Conservation (phyloP, 768 basidiomycete genomes). For the Mycena albidolilacea region DNA sequence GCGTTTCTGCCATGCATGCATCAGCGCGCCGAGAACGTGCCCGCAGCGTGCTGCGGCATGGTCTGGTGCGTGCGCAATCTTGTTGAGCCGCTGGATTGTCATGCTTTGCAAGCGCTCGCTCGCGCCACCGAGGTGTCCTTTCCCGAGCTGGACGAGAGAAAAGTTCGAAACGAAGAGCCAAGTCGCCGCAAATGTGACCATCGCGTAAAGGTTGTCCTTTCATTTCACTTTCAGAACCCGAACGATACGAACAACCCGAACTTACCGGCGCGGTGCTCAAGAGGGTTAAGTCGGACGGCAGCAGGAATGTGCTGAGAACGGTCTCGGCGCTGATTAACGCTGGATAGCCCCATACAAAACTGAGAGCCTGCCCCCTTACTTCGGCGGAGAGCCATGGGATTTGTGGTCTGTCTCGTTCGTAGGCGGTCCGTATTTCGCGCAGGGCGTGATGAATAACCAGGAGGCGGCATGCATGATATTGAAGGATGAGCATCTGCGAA, state of each 20-base stretch:
- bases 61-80: constrained; percentile 54
- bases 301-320: constrained; percentile 52
- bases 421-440: constrained; percentile 41
- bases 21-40: constrained; percentile 55
- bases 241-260: too few species aligned
- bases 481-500: constrained; percentile 56
- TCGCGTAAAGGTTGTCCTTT: constrained; percentile 54
- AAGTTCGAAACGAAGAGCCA: constrained; percentile 61
- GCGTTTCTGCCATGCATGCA: constrained; percentile 42
- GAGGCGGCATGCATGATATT: constrained; percentile 58
- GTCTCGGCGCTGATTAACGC: constrained; percentile 55
- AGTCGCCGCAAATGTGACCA: constrained; percentile 61
- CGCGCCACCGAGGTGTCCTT: constrained; percentile 53
- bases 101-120: constrained; percentile 54
- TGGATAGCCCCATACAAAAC: constrained; percentile 54
- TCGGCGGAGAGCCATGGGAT: constrained; percentile 52
- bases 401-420: constrained; percentile 39
- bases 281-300: constrained; percentile 50
- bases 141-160: constrained; percentile 51
- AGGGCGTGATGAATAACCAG: constrained; percentile 55
- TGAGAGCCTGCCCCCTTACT: constrained; percentile 52
- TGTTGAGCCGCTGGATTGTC: constrained; percentile 52
- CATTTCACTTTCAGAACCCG: too few species aligned
- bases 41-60: constrained; percentile 59
- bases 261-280: constrained; percentile 54